Percentiles rank a stretch among this genome's conserved stretches.
Evolutionary conservation across 2,329 filamentous ascomycete species (phyloP).

Genomic region (Nigrospora sphaerica): DNA sequence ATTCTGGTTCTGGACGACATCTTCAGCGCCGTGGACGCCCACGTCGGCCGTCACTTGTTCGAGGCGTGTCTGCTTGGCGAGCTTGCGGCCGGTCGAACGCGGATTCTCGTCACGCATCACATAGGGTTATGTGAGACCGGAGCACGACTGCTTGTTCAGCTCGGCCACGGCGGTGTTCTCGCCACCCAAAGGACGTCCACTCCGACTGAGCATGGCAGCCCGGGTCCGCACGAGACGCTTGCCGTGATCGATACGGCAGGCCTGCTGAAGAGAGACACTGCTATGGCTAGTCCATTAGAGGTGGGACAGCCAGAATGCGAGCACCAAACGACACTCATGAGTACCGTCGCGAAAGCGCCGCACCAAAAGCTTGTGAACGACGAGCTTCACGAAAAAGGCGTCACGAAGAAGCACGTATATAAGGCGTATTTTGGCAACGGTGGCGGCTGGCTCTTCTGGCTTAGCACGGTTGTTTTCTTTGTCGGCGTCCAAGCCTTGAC

Average conservation of each 20-base stretch:
- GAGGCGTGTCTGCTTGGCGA: conserved; percentile 68
- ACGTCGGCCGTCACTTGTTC: conserved; percentile 71
- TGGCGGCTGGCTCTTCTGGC: conserved; percentile 57
- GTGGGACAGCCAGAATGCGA: conserved; percentile 33
- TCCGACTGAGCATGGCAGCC: conserved; percentile 47
- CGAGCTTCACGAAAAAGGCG: conserved; percentile 63
- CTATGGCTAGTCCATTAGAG: conserved; percentile 48
- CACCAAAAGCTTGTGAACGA: conserved; percentile 71
- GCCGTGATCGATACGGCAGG: conserved; percentile 39
- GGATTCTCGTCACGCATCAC: conserved; percentile 77
- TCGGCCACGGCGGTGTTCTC: conserved; percentile 61
- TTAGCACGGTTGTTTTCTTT: conserved; percentile 44
- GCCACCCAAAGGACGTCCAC: conserved; percentile 60
- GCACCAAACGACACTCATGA: conserved; percentile 35
- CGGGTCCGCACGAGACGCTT: conserved; percentile 50
- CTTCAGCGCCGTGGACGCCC: conserved; percentile 27
- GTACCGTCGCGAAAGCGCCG: conserved; percentile 38
- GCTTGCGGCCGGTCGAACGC: conserved; percentile 60
- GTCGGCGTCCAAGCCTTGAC: conserved; percentile 45
- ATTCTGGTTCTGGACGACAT: conserved; percentile 28
- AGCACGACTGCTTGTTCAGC: conserved; percentile 67
- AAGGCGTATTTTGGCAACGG: conserved; percentile 58
- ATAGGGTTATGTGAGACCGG: conserved; percentile 63
- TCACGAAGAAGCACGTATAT: conserved; percentile 62
- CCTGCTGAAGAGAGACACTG: conserved; percentile 37